Percentiles rank a stretch among this genome's conserved stretches.
phyloP scores from a whole-genome alignment of 2,329 filamentous ascomycete species.

The Cladosporium velox region DNA sequence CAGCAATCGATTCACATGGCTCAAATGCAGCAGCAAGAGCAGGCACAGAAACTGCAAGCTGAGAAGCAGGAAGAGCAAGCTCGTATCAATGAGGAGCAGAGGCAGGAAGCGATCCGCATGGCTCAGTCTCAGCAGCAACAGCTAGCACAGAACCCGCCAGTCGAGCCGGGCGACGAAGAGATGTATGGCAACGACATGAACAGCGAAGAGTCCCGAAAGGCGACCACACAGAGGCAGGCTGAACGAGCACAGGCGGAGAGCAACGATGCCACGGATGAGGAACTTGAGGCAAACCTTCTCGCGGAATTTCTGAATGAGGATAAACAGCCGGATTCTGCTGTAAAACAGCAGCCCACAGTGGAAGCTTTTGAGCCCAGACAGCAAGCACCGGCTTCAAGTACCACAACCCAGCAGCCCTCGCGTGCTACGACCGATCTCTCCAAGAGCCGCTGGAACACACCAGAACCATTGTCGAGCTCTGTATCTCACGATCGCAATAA shows the following conservation, averaged over 20 bases:
- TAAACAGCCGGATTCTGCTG: too few relatives aligned
- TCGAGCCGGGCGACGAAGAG: background rate
- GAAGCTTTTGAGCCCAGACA: too few relatives aligned
- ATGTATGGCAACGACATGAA: background rate
- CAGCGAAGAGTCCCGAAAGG: background rate
- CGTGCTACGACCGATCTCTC: too few relatives aligned
- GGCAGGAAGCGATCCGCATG: background rate
- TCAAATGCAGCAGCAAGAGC: background rate
- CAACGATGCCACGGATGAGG: background rate
- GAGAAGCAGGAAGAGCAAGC: background rate
- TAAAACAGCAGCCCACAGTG: too few relatives aligned
- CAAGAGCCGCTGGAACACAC: too few relatives aligned
- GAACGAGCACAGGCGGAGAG: background rate
- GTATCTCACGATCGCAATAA: too few relatives aligned
- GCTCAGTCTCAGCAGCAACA: background rate
- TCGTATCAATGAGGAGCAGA: background rate
- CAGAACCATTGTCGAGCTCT: too few relatives aligned
- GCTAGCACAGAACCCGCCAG: background rate
- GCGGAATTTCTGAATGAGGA: background rate
- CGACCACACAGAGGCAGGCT: too few relatives aligned
- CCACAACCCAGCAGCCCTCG: too few relatives aligned
- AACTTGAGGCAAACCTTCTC: background rate
- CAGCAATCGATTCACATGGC: background rate
- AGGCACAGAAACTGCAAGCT: too few relatives aligned
- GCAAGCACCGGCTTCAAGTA: too few relatives aligned